These are phyloP conservation scores for Tylopilus vinaceipallidus DNA, from an alignment of 768 basidiomycete genomes.

Conservation along the genomic window DNA sequence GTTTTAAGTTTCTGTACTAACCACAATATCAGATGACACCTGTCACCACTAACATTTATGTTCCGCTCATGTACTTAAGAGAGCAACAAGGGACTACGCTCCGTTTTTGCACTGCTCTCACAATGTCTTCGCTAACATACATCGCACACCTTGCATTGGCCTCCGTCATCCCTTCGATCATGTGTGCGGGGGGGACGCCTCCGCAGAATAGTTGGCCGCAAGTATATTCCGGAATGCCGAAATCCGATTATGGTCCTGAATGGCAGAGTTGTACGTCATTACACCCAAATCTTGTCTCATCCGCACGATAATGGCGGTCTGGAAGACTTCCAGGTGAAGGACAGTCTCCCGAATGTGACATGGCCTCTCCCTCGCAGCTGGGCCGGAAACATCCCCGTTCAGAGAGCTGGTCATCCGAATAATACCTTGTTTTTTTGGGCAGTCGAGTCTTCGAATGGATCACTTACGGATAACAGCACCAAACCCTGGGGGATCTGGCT, in stretches of 20 bases:
- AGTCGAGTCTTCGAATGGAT: slow-evolving; percentile 55
- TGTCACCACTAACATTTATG: no score
- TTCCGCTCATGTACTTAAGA: no score
- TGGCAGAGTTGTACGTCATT: slow-evolving; percentile 61
- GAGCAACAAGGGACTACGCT: no score
- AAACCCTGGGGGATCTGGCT: slow-evolving; percentile 75
- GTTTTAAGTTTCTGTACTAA: no score
- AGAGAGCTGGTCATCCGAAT: slow-evolving; percentile 58
- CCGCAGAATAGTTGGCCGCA: slow-evolving; percentile 41
- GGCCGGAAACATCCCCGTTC: slow-evolving; percentile 64
- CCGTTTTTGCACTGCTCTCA: no score
- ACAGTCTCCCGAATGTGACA: slow-evolving; percentile 58
- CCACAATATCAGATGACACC: no score
- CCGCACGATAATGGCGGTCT: not conserved
- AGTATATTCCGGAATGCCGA: slow-evolving; percentile 43
- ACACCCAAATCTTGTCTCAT: not conserved
- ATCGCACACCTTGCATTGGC: no score
- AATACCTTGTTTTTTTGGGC: slow-evolving; percentile 67
- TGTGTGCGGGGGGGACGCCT: no score
- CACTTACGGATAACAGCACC: slow-evolving; percentile 43
- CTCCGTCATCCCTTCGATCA: no score
- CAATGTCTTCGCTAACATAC: no score
- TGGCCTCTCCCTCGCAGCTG: slow-evolving; percentile 51
- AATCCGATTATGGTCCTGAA: slow-evolving; percentile 46
- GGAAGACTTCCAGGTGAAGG: slow-evolving; percentile 59